Base-by-base conservation (phyloP, 805 yeast species). In the Spencermartinsiella europaea region DNA sequence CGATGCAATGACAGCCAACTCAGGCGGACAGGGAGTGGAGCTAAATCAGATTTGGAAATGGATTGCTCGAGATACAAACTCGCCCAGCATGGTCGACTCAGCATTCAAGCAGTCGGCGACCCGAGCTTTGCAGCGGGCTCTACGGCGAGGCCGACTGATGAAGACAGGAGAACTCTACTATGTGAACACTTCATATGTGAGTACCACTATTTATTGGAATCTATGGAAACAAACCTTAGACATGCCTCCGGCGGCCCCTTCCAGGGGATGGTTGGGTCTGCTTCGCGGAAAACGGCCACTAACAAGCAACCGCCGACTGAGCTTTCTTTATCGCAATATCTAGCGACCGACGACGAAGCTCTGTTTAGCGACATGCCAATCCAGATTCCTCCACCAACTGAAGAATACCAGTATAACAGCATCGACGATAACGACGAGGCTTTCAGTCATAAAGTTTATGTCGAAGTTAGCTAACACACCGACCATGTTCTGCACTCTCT, bases 71-170 rank as follows among this genome's bases (percentile, higher is more conserved):
- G 62, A 60, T 38, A 55, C 61, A 12, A 41, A 47, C 5, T 52
- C 56, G 4, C 50, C 57, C 10, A 50, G 51, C 28, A 54, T 57
- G 1, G 56, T 64, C 16, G 65, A 63, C 45, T 57, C 66, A 7
- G 46, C 61, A 4, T 63, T 65, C 51, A 56, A 62, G 33, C 69
- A 65, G 44, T 57, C 66, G 0, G 66, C 67, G 1, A 58, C 65
- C 15, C 55, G 69, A 35, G 70, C 70, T n/a, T 47, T 65, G 38
- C 70, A 65, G 45, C 52, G 70, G 1, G 66, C 64, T 4, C 56
- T 65, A 16, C 52, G 70, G 22, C 56, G 63, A 41, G 68, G 69
- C 38, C 51, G 66, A 17, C 56, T 66, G 21, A 38, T 57, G 21
- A 61, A 61, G 45, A 53, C 54, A 4, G 64, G 60, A 34, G 59